phyloP scores from a whole-genome alignment of 2,329 filamentous ascomycete genomes.

The Colletotrichum trifolii region DNA sequence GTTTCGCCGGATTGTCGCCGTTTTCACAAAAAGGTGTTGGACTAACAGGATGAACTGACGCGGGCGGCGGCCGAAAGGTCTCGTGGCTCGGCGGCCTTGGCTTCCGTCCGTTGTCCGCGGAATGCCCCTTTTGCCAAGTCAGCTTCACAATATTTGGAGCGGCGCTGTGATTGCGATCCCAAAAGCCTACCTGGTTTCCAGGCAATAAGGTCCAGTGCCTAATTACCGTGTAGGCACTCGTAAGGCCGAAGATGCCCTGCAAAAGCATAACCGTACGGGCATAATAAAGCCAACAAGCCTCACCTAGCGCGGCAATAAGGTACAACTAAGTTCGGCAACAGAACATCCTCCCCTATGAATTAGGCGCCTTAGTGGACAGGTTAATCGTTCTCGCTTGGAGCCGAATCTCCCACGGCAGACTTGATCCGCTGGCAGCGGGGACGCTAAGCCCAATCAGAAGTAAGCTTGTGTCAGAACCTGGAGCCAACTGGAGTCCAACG shows the following conservation, averaged over 20 bases:
- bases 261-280: neutral
- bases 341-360: neutral
- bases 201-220: too few relatives aligned
- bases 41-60: too few relatives aligned
- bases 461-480: slow-evolving; percentile 34
- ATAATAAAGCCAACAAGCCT: slow-evolving; percentile 10
- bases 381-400: slow-evolving; percentile 13
- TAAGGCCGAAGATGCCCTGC: neutral
- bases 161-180: too few relatives aligned
- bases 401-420: slow-evolving; percentile 22
- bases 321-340: too few relatives aligned
- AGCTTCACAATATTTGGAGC: neutral
- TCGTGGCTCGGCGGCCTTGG: neutral
- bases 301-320: neutral
- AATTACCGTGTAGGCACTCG: too few relatives aligned
- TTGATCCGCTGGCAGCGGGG: slow-evolving; percentile 12
- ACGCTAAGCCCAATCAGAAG: slow-evolving; percentile 34
- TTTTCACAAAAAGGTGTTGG: too few relatives aligned
- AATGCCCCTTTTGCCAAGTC: neutral
- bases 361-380: neutral
- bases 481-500: slow-evolving; percentile 13
- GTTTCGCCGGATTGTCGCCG: too few relatives aligned
- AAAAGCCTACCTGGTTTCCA: too few relatives aligned
- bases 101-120: slow-evolving; percentile 24
- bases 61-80: neutral